Evolutionary conservation across 371 early-diverging fungal genomes (phyloP).

Genomic region (Mortierella sp.): DNA sequence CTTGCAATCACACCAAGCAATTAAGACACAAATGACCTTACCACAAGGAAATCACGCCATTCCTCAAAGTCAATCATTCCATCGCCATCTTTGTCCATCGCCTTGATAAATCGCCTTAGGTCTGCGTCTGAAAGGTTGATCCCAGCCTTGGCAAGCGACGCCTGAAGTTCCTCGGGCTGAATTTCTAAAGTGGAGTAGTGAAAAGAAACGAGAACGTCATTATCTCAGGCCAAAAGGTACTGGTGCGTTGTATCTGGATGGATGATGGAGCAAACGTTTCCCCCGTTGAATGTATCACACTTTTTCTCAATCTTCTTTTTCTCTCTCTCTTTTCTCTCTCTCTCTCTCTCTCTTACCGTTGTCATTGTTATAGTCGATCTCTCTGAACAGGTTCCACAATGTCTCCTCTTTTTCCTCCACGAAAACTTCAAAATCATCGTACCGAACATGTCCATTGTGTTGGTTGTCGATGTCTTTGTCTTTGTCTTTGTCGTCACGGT

Average conservation of each 20-base stretch:
- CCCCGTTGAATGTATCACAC: background rate
- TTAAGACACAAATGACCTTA: constrained; percentile 51
- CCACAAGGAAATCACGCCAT: constrained; percentile 81
- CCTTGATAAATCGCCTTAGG: constrained; percentile 69
- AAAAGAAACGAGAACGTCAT: too few relatives aligned
- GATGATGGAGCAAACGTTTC: too few relatives aligned
- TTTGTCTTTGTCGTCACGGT: background rate
- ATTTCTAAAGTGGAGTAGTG: constrained; percentile 39
- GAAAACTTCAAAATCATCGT: constrained; percentile 78
- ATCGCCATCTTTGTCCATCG: constrained; percentile 74
- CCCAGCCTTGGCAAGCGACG: constrained; percentile 67
- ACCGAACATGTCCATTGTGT: constrained; percentile 58
- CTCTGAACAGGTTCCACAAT: constrained; percentile 72
- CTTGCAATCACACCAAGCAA: too few relatives aligned
- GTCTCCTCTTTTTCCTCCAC: constrained; percentile 76
- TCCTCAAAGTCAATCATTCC: constrained; percentile 80
- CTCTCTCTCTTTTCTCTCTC: background rate
- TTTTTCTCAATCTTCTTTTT: background rate
- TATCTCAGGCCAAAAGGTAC: too few relatives aligned
- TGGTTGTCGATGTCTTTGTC: constrained; percentile 1
- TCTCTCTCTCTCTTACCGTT: constrained; percentile 37
- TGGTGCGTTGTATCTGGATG: too few relatives aligned
- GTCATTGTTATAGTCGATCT: constrained; percentile 74
- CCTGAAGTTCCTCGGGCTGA: constrained; percentile 66
- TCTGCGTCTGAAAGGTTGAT: constrained; percentile 73